These are phyloP conservation scores for Allium sativum DNA, from an alignment of 106 monocot species.

Conservation along the genomic window DNA sequence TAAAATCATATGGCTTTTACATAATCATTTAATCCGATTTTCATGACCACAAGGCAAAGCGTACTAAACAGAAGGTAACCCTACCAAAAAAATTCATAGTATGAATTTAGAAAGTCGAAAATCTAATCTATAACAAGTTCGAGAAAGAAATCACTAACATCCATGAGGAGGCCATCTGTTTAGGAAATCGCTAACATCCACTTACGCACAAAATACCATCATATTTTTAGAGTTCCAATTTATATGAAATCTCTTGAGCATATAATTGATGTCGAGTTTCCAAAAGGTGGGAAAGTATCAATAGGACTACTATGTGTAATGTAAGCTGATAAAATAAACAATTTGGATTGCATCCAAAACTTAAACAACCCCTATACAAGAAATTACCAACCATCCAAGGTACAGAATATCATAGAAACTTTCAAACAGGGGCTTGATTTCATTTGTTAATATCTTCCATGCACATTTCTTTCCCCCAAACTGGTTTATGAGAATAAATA, in stretches of 20 bases:
- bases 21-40: too few species aligned
- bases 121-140: too few species aligned
- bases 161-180: slow-evolving; percentile 46
- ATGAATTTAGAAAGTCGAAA: too few species aligned
- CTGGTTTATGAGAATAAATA: slow-evolving; percentile 72
- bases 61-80: too few species aligned
- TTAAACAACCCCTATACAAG: not conserved
- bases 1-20: too few species aligned
- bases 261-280: slow-evolving; percentile 36
- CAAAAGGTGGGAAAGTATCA: not conserved
- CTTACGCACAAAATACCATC: slow-evolving; percentile 51
- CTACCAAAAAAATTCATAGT: too few species aligned
- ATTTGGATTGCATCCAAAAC: not conserved
- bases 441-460: slow-evolving; percentile 37
- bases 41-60: too few species aligned
- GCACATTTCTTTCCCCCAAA: slow-evolving; percentile 72
- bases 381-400: slow-evolving; percentile 49
- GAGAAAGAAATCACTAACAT: slow-evolving; percentile 25
- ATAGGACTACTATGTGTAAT: not conserved
- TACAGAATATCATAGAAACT: slow-evolving; percentile 47
- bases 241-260: slow-evolving; percentile 35
- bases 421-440: slow-evolving; percentile 59
- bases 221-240: slow-evolving; percentile 28
- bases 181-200: too few species aligned
- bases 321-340: too few species aligned